A percentile compares a stretch with the other conserved stretches of the same genome.
Evolutionary conservation across 352 stramenopile genomes (phyloP).

Genomic region (Aphanomyces stellatus): DNA sequence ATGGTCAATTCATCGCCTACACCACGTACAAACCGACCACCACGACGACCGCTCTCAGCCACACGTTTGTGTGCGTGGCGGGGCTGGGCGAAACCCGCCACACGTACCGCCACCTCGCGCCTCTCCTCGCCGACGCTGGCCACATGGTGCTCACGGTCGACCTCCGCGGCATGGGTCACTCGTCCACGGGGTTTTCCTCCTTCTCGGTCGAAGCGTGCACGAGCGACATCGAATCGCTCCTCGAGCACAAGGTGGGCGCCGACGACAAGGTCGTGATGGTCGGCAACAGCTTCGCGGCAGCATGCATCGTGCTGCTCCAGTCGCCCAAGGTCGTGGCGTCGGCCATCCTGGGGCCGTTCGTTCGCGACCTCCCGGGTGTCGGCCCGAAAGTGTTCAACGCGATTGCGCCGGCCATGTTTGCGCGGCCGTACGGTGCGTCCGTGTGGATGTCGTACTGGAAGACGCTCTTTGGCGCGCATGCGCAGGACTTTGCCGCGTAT

Average conservation of each 20-base stretch:
- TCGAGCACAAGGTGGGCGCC: not conserved
- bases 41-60: not conserved
- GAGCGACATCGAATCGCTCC: not conserved
- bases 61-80: slow-evolving; percentile 27
- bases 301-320: not conserved
- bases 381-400: not conserved
- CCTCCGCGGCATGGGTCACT: slow-evolving; percentile 38
- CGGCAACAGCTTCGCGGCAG: slow-evolving; percentile 9
- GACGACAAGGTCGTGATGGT: not conserved
- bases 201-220: not conserved
- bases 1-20: too few relatives aligned
- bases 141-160: slow-evolving; percentile 31
- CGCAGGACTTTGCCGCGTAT: not conserved
- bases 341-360: slow-evolving; percentile 2
- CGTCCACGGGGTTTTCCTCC: not conserved
- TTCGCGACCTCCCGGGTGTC: not conserved
- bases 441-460: slow-evolving; percentile 14
- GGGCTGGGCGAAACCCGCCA: slow-evolving; percentile 36
- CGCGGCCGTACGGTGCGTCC: not conserved
- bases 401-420: not conserved
- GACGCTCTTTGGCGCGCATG: not conserved
- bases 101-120: slow-evolving; percentile 33
- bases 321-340: not conserved
- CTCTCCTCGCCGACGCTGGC: slow-evolving; percentile 27
- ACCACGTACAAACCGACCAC: not conserved